A percentile compares a stretch with the other conserved stretches of the same genome.
phyloP scores from a whole-genome alignment of 164 flowering plant species.

The Brasenia schreberi region DNA sequence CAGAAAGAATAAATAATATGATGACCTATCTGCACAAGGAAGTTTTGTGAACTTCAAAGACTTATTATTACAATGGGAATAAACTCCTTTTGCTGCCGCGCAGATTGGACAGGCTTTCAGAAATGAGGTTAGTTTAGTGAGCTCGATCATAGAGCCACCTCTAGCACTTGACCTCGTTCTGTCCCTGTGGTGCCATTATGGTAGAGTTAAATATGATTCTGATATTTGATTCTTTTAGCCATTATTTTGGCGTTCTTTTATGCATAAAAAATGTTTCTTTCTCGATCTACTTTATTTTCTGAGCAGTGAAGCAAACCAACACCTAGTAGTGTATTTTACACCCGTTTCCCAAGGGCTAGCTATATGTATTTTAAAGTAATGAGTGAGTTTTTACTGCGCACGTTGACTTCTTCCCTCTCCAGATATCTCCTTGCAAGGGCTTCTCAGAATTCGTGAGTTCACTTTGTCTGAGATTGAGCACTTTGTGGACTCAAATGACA shows the following conservation, averaged over 20 bases:
- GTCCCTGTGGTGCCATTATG: neutral
- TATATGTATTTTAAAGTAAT: too few species aligned
- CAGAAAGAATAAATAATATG: too few species aligned
- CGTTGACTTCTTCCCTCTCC: neutral
- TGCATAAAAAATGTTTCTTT: too few species aligned
- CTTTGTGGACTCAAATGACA: conserved; percentile 92
- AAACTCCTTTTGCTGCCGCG: conserved; percentile 97
- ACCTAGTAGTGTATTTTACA: too few species aligned
- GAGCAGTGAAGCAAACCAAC: too few species aligned
- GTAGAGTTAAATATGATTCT: too few species aligned
- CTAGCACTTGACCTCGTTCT: neutral
- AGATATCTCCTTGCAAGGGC: conserved; percentile 99
- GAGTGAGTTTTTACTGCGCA: too few species aligned
- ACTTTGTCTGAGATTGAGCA: conserved; percentile 97
- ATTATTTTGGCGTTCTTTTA: too few species aligned
- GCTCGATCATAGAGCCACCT: neutral
- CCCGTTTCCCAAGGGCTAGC: too few species aligned
- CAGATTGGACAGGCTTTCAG: conserved; percentile 99
- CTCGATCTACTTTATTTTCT: too few species aligned
- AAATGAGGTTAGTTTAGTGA: conserved; percentile 58
- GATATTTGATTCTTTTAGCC: too few species aligned
- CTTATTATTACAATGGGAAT: conserved; percentile 88
- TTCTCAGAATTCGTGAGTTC: conserved; percentile 86
- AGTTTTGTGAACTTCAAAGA: conserved; percentile 94
- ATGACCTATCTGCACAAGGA: conserved; percentile 59